A percentile compares a stretch with the other conserved stretches of the same genome.
phyloP scores from a whole-genome alignment of 148 eudicot species.

The Rhododendron kiyosumense region DNA sequence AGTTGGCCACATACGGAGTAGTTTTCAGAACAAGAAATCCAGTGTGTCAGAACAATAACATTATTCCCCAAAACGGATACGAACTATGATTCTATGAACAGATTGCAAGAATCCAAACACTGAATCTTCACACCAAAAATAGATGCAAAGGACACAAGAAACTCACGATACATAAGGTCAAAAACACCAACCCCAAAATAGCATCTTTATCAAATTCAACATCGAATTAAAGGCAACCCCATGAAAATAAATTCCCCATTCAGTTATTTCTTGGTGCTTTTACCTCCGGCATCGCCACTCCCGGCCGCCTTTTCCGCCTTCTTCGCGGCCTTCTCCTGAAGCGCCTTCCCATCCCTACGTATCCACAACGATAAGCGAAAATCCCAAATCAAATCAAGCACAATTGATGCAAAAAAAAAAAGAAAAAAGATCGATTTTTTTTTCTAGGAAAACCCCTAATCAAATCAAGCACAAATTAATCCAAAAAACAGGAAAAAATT shows the following conservation, averaged over 20 bases:
- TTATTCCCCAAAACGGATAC: background rate
- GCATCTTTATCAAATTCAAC: background rate
- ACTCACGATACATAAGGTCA: background rate
- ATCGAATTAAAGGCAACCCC: background rate
- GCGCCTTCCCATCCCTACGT: conserved; percentile 84
- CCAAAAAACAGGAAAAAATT: background rate
- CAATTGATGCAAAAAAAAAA: background rate
- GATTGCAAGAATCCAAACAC: background rate
- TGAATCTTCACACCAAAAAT: background rate
- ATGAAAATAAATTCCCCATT: background rate
- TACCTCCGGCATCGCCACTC: conserved; percentile 52
- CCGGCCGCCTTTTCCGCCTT: conserved; percentile 53
- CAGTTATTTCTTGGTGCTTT: conserved; percentile 60
- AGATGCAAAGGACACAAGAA: background rate
- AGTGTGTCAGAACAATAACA: background rate
- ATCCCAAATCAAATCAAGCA: background rate
- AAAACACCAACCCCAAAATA: background rate
- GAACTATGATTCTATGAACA: background rate
- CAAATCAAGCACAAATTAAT: background rate
- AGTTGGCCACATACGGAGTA: background rate
- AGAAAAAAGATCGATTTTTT: too few species aligned
- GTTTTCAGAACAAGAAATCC: background rate
- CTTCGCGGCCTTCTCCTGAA: conserved; percentile 84
- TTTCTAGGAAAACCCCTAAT: background rate
- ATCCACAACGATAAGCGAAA: background rate